A percentile compares a stretch with the other conserved stretches of the same genome.
Evolutionary conservation across 805 yeast species (phyloP).

Genomic region (Ogataea sp.): DNA sequence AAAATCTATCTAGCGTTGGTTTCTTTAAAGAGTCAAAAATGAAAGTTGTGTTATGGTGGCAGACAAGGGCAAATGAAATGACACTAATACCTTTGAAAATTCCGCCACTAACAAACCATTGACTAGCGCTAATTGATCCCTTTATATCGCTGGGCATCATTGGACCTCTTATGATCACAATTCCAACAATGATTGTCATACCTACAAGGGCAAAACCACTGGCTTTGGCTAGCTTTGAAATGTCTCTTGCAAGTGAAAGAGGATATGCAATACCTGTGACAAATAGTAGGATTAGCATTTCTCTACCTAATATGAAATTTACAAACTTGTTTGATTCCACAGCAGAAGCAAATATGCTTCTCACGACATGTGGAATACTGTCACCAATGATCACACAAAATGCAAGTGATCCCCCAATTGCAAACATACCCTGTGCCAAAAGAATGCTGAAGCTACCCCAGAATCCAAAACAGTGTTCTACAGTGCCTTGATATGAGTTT

Average conservation of each 20-base stretch:
- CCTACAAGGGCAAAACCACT: conserved; percentile 79
- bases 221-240: conserved; percentile 79
- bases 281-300: conserved; percentile 61
- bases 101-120: conserved; percentile 50
- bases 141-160: conserved; percentile 36
- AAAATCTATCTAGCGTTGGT: conserved; percentile 71
- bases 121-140: conserved; percentile 35
- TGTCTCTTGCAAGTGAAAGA: conserved; percentile 69
- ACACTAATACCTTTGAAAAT: conserved; percentile 90
- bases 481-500: conserved; percentile 79
- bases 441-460: conserved; percentile 61
- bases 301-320: conserved; percentile 53
- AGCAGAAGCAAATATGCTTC: conserved; percentile 49
- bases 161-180: conserved; percentile 74
- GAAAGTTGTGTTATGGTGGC: conserved; percentile 90
- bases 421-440: conserved; percentile 77
- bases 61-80: conserved; percentile 89
- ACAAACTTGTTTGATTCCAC: conserved; percentile 29
- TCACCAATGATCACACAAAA: conserved; percentile 94
- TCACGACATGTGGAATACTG: conserved; percentile 83
- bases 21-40: conserved; percentile 76
- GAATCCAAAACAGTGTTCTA: conserved; percentile 67
- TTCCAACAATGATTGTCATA: conserved; percentile 69
- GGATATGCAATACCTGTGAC: conserved; percentile 76
- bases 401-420: conserved; percentile 91